phyloP scores from a whole-genome alignment of 495 filamentous ascomycete genomes.

The Neurospora discreta region DNA sequence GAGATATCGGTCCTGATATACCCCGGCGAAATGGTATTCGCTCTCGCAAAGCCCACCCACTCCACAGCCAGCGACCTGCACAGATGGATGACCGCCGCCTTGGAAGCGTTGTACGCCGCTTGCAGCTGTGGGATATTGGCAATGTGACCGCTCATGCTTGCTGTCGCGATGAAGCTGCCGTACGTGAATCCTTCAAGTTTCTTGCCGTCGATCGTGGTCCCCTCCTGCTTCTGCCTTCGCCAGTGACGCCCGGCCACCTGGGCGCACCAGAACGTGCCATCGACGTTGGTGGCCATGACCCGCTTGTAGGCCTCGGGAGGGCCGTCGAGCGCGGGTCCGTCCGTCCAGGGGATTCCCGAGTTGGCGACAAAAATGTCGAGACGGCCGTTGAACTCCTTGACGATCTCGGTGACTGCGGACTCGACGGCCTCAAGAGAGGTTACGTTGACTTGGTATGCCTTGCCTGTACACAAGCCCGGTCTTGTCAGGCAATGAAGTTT shows the following conservation, averaged over 20 bases:
- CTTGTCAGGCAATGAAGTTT: too few species aligned
- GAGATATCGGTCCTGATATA: conserved; percentile 83
- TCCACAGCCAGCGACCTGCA: conserved; percentile 76
- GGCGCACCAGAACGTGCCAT: conserved; percentile 76
- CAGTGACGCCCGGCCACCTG: conserved; percentile 63
- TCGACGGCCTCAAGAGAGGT: conserved; percentile 48
- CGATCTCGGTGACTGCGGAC: conserved; percentile 42
- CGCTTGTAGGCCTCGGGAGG: conserved; percentile 52
- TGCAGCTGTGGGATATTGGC: conserved; percentile 83
- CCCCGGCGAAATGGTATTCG: conserved; percentile 74
- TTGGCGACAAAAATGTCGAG: conserved; percentile 77
- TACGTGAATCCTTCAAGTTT: conserved; percentile 52
- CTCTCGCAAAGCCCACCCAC: conserved; percentile 76
- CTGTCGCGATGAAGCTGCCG: conserved; percentile 69
- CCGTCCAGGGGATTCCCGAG: conserved; percentile 63
- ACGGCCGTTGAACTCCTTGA: conserved; percentile 60
- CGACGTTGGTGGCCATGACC: conserved; percentile 64
- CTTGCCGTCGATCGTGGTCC: conserved; percentile 53
- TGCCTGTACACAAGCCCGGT: conserved; percentile 38
- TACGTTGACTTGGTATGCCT: conserved; percentile 65
- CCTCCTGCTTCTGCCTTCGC: conserved; percentile 47
- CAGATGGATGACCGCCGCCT: conserved; percentile 77
- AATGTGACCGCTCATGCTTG: conserved; percentile 77
- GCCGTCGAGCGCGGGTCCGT: conserved; percentile 57
- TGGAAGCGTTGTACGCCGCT: conserved; percentile 77